Base-by-base conservation (phyloP, 208 protist genomes). In the Trypanosoma cruzi region DNA sequence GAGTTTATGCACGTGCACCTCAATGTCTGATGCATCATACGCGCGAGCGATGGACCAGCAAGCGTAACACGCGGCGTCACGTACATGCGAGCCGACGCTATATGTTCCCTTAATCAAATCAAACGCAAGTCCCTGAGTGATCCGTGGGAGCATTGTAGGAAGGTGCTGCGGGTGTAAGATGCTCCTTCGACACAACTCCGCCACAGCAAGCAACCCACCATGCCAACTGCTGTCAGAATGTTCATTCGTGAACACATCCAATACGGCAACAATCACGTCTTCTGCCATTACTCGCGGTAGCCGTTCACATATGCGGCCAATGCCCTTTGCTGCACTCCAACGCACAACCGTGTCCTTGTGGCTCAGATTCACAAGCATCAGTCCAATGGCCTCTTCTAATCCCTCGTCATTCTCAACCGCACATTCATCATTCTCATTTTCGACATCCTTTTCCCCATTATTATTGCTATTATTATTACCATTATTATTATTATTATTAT, bases 11-110 rank as follows among this genome's bases (percentile, higher is more conserved):
- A 98, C 91, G 75, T 98, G 86, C 44, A 68, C 60, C 46, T 79
- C 67, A 36, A 99, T 82, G 58, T 98, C 85, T 0, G 56, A 55
- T 11, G 96, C 85, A 54, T 96, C 90, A 82, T 99, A 99, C 8
- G 98, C 97, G 55, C 98, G 89, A 8, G 98, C 98, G 31, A 99
- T 95, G 31, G 98, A 98, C 98, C 99, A 99, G 78, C 89, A 97
- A 1, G 98, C 89, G 83, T 99, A 99, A 75, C 98, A 99, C 54
- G 98, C 98, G 26, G 98, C 95, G 82, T 99, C 99, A 29, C 99
- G 87, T 32, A 99, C 99, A 74, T 99, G 89, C 1, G 96, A 82
- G 1, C 98, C 99, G 20, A 99, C 97, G 60, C 88, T 97, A 73
- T 98, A 90, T 50, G 92, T 92, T 64, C 98, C 98, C 64, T 90